Conservation (phyloP, 1,284 basidiomycete genomes). For the Leccinum griseonigrum region DNA sequence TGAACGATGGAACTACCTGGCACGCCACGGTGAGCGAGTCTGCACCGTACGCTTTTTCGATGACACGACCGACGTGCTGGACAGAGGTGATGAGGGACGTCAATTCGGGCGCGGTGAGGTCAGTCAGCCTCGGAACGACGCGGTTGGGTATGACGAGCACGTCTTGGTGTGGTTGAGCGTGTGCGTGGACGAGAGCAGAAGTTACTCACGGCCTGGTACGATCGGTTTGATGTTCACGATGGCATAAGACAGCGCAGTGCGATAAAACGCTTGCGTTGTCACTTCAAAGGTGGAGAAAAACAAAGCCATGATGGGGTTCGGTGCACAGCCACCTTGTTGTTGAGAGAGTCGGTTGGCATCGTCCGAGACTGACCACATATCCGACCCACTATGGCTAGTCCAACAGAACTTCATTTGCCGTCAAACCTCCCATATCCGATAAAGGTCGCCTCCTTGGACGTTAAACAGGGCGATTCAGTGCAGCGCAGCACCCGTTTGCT, state of each 20-base stretch:
- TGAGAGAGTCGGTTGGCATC: neutral
- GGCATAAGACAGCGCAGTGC: constrained; percentile 67
- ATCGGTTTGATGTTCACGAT: constrained; percentile 94
- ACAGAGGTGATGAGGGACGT: constrained; percentile 76
- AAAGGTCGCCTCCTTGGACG: constrained; percentile 66
- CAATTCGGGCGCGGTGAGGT: constrained; percentile 71
- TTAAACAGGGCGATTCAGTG: constrained; percentile 43
- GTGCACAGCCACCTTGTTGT: constrained; percentile 23
- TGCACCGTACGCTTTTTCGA: constrained; percentile 71
- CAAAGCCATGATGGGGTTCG: constrained; percentile 28
- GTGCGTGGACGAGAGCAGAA: neutral
- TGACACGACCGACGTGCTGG: constrained; percentile 64
- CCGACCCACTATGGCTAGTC: constrained; percentile 36
- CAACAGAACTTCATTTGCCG: constrained; percentile 70
- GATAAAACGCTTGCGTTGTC: constrained; percentile 79
- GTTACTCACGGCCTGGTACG: constrained; percentile 83
- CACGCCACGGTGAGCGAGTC: constrained; percentile 79
- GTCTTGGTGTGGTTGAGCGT: constrained; percentile 50
- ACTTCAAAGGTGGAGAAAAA: constrained; percentile 86
- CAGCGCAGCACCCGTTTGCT: constrained; percentile 72
- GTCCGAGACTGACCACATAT: constrained; percentile 14
- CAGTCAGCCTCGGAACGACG: constrained; percentile 72
- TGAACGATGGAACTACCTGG: constrained; percentile 48
- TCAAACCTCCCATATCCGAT: constrained; percentile 76
- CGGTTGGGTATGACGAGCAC: constrained; percentile 84